Evolutionary conservation across 352 stramenopile genomes (phyloP), one percentile per base, ranked within the genome.

Genomic region (Globisporangium sylvaticum): DNA sequence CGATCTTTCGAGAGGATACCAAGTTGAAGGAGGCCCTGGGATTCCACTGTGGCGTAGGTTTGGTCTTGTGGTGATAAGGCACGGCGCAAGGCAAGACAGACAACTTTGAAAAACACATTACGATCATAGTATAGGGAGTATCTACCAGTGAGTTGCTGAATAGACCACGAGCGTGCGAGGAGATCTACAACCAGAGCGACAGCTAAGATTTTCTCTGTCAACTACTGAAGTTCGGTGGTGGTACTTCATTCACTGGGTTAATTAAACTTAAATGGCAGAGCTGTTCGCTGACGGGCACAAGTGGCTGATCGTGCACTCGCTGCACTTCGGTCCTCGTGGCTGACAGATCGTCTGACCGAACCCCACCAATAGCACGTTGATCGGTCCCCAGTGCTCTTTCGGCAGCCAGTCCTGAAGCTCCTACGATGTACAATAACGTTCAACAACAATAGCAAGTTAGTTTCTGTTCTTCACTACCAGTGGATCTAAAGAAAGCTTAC

Each of bases 331-430:
- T 2, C 71, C 74, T n/a, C 79, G 75, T 14, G 87, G 81, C 4
- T 81, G 68, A 53, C 90, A 97, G 20, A 98, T 80, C 65, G 97
- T 96, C 74, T 99, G 97, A 5, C 97, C 97, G 74, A 99, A 98
- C 22, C 97, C 97, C 31, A 99, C 97, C 46, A 98, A 90, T 10
- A 98, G 70, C 12, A 92, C 63, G 80, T 99, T 99, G 42, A 99
- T 91, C 0, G 87, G 78, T 2, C 73, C 73, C 97, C 96, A 99
- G 55, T 91, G 74, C 59, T 91, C 82, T 24, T 69, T 77, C 4
- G 97, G 97, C 6, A 99, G 76, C 96, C 96, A 99, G 24, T 93
- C 84, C 77, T 99, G 91, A 12, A 99, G 79, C 62, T 98, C 89
- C 72, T 91, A 69, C 27, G 65, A 58, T 18, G 9, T 14, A 46